Evolutionary conservation across 371 early-diverging fungal genomes (phyloP), one percentile per base, ranked within the genome.

Genomic region (Apophysomyces trapeziformis): DNA sequence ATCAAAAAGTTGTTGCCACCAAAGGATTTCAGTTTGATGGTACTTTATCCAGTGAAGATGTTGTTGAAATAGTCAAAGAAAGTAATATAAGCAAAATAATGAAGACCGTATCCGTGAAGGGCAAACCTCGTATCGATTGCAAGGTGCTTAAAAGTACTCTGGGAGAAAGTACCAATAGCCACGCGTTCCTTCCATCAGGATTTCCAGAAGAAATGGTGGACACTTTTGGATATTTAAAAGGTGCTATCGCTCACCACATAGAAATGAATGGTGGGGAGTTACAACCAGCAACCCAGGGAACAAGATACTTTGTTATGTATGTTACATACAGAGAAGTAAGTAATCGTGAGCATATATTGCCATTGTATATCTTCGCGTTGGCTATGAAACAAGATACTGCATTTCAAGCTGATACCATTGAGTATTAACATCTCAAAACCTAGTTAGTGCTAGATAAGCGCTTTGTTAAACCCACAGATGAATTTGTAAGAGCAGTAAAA

Each of bases 321-420:
- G 50, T 50, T 21, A 50, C 50, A 9, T 50, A 50, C 21, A 50
- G 50, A 50, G 50, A 50, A 26, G 50, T 50, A 21, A 21, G 50
- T 50, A 50, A 0, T 21, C 5, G 21, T n/a, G 5, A 41, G 26
- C 26, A 26, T 26, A 2, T 21, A 26, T 26, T 26, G 26, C 26
- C 2, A 26, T 26, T 26, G 26, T 2, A 26, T 26, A 26, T 26
- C 26, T 26, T 26, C 26, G 26, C 26, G 26, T 26, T 26, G 26
- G 26, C 26, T 26, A 26, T 2, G 26, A 2, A 26, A 26, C 1
- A 1, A 26, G 2, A 26, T 2, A 26, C 2, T 26, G 26, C 26
- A 2, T 26, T 26, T 26, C 26, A 26, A 26, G 26, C 26, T 7
- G 21, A 18, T 50, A 4, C 8, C 9, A 11, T 47, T 32, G 50